Conservation (phyloP, 768 basidiomycete species). For the Vararia minispora region DNA sequence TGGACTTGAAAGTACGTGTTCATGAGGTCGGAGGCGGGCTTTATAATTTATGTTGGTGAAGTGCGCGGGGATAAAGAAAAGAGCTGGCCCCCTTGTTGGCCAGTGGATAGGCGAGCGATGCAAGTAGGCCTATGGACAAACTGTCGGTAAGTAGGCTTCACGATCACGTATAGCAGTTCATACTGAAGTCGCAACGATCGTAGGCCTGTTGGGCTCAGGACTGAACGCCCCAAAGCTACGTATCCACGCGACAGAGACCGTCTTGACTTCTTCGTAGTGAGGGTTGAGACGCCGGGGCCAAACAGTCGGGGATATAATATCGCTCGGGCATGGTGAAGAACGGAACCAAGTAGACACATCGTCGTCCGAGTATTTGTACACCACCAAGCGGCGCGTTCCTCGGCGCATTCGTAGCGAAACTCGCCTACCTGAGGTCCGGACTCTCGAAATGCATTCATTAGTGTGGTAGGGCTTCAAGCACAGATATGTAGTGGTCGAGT, state of each 20-base stretch:
- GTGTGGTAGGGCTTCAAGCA: no score
- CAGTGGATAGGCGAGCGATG: slow-evolving; percentile 11
- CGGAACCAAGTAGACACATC: no score
- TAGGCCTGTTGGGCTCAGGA: slow-evolving; percentile 5
- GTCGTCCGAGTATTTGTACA: no score
- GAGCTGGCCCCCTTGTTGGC: slow-evolving; percentile 2
- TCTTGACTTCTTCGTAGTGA: slow-evolving; percentile 6
- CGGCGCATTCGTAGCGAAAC: no score
- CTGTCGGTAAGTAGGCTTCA: not conserved
- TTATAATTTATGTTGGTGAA: not conserved
- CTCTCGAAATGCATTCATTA: no score
- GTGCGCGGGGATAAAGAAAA: not conserved
- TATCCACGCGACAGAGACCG: slow-evolving; percentile 6
- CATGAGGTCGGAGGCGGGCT: slow-evolving; percentile 12
- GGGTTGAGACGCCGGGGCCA: slow-evolving; percentile 12
- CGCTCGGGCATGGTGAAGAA: not conserved
- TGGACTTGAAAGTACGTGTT: no score
- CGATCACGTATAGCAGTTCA: not conserved
- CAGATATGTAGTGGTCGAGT: no score
- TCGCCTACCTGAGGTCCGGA: no score
- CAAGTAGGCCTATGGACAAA: slow-evolving; percentile 10
- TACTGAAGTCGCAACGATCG: slow-evolving; percentile 12
- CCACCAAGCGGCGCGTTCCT: no score
- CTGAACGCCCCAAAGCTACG: slow-evolving; percentile 7
- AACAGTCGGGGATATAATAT: slow-evolving; percentile 1